A percentile compares a stretch with the other conserved stretches of the same genome.
Conservation (phyloP, 345 rosid species). For the Hibiscus mutabilis region DNA sequence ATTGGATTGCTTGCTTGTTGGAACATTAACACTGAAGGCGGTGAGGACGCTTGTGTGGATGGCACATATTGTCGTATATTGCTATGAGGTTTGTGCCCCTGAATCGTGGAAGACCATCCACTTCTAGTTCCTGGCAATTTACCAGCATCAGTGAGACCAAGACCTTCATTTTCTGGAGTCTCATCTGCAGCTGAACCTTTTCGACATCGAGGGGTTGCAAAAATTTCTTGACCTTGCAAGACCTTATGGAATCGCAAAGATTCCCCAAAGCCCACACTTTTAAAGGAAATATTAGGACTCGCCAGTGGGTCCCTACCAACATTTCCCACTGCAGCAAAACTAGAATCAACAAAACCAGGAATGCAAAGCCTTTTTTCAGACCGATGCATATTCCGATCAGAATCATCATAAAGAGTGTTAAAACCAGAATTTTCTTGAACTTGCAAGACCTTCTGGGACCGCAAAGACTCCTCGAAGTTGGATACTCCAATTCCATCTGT, state of each 20-base stretch:
- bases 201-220: constrained; percentile 35
- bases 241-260: constrained; percentile 73
- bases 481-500: constrained; percentile 69
- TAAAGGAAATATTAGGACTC: constrained; percentile 27
- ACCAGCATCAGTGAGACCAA: constrained; percentile 30
- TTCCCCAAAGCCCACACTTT: constrained; percentile 57
- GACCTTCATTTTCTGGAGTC: constrained; percentile 32
- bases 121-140: constrained; percentile 41
- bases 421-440: constrained; percentile 96
- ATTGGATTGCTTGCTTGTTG: constrained; percentile 36
- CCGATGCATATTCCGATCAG: constrained; percentile 31
- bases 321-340: constrained; percentile 20
- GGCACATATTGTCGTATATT: constrained; percentile 10
- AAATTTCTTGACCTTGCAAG: constrained; percentile 99
- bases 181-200: constrained; percentile 23
- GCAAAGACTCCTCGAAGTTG: constrained; percentile 86
- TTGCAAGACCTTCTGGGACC: constrained; percentile 99
- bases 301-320: constrained; percentile 18
- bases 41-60: constrained; percentile 50
- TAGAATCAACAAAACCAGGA: constrained; percentile 30
- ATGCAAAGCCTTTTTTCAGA: constrained; percentile 36
- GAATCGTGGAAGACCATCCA: constrained; percentile 47
- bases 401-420: constrained; percentile 42
- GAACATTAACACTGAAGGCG: constrained; percentile 66
- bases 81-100: constrained; percentile 26